Evolutionary conservation across 305 asterid genomes (phyloP).

Genomic region (Fraxinus albicans): DNA sequence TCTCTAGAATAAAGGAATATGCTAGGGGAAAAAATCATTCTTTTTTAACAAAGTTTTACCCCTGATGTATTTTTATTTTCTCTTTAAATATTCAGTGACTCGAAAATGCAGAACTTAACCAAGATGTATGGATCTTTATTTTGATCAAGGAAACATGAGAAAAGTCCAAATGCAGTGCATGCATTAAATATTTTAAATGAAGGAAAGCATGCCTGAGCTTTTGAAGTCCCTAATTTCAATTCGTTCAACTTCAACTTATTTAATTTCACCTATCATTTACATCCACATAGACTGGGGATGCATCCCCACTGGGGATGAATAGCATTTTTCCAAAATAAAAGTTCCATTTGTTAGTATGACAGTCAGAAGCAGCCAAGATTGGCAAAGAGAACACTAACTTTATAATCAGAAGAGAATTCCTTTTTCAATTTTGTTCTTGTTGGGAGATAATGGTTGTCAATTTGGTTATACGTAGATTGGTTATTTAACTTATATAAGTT

Average conservation of each 20-base stretch:
- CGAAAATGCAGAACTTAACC: constrained; percentile 4
- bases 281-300: too few species aligned
- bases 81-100: background rate
- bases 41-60: background rate
- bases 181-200: constrained; percentile 4
- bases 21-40: background rate
- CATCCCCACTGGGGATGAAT: too few species aligned
- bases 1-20: background rate
- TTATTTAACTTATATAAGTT: too few species aligned
- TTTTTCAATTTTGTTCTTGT: background rate
- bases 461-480: too few species aligned
- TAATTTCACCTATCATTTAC: too few species aligned
- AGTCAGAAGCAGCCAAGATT: constrained; percentile 13
- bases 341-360: constrained; percentile 5
- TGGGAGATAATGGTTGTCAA: too few species aligned
- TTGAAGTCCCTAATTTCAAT: constrained; percentile 75
- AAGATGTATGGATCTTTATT: background rate
- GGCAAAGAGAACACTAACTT: background rate
- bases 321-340: background rate
- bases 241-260: constrained; percentile 82
- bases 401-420: constrained; percentile 9
- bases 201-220: constrained; percentile 54
- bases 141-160: constrained; percentile 8
- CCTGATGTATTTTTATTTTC: background rate
- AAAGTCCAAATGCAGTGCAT: constrained; percentile 9